phyloP scores from a whole-genome alignment of 106 monocot genomes.

The Alisma plantagoaquatica region DNA sequence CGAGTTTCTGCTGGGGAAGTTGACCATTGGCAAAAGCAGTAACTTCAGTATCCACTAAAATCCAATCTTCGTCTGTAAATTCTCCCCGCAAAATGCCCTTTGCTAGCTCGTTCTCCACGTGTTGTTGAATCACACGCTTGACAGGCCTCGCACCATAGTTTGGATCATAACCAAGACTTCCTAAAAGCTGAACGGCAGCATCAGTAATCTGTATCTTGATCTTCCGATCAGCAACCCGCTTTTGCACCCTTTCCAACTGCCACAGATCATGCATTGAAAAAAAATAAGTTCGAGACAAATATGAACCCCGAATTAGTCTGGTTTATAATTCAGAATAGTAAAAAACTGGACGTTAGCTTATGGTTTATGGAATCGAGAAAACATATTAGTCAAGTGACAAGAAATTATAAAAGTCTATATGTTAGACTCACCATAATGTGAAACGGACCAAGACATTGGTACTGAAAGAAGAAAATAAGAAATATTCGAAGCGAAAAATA shows the following conservation, averaged over 20 bases:
- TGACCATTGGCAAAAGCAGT: constrained; percentile 79
- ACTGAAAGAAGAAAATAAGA: too few relatives aligned
- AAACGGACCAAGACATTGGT: too few relatives aligned
- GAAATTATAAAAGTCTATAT: too few relatives aligned
- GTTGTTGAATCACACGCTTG: constrained; percentile 91
- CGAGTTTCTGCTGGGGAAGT: constrained; percentile 72
- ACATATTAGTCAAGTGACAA: too few relatives aligned
- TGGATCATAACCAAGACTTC: constrained; percentile 89
- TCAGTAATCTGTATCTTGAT: constrained; percentile 59
- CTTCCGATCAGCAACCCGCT: constrained; percentile 66
- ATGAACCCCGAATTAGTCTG: too few relatives aligned
- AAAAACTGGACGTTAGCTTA: too few relatives aligned
- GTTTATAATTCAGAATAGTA: too few relatives aligned
- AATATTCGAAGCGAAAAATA: too few relatives aligned
- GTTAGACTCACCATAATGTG: too few relatives aligned
- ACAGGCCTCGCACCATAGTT: constrained; percentile 98
- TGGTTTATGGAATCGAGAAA: too few relatives aligned
- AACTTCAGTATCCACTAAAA: constrained; percentile 71
- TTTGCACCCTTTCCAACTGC: constrained; percentile 81
- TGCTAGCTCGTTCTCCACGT: constrained; percentile 90
- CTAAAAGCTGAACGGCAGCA: constrained; percentile 68
- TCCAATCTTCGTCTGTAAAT: constrained; percentile 79
- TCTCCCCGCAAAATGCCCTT: constrained; percentile 94
- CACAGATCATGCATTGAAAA: too few relatives aligned
- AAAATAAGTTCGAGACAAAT: too few relatives aligned